These are phyloP conservation scores for Brassica balearica DNA, from an alignment of 441 rosid genomes.

Conservation along the genomic window DNA sequence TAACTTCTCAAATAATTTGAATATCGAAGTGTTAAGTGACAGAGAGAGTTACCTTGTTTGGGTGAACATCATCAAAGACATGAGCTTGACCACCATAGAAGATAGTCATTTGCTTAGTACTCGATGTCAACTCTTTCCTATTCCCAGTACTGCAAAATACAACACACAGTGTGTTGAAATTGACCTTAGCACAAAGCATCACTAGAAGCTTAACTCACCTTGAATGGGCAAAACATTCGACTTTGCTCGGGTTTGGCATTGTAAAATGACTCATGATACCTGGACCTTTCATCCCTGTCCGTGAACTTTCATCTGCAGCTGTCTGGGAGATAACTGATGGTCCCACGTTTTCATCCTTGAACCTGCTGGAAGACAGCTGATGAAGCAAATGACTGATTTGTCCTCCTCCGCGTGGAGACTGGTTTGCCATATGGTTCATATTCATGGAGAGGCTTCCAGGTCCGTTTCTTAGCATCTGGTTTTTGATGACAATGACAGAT, in stretches of 20 bases:
- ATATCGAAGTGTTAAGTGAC: background rate
- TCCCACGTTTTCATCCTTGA: slow-evolving; percentile 56
- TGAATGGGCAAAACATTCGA: slow-evolving; percentile 66
- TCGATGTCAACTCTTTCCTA: slow-evolving; percentile 59
- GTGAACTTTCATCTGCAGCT: slow-evolving; percentile 99
- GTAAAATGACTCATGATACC: slow-evolving; percentile 58
- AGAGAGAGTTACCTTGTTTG: slow-evolving; percentile 65
- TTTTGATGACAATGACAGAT: slow-evolving; percentile 31
- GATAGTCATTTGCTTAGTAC: slow-evolving; percentile 88
- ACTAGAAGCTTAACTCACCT: slow-evolving; percentile 53
- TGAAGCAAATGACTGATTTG: slow-evolving; percentile 67
- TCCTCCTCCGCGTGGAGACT: slow-evolving; percentile 59
- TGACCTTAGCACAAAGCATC: slow-evolving; percentile 19
- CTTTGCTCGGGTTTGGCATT: slow-evolving; percentile 59
- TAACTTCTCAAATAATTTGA: slow-evolving; percentile 7
- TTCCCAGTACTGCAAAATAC: slow-evolving; percentile 44
- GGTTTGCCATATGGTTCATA: slow-evolving; percentile 36
- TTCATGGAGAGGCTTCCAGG: slow-evolving; percentile 46
- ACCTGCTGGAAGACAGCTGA: slow-evolving; percentile 66
- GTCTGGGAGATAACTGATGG: slow-evolving; percentile 67
- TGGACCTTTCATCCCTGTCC: slow-evolving; percentile 91
- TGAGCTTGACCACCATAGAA: slow-evolving; percentile 99
- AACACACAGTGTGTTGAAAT: slow-evolving; percentile 10
- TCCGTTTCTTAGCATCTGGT: slow-evolving; percentile 69
- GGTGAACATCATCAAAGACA: slow-evolving; percentile 97